These are phyloP conservation scores for Sporothrix humicola DNA, from an alignment of 2,329 filamentous ascomycete genomes.

Conservation along the genomic window DNA sequence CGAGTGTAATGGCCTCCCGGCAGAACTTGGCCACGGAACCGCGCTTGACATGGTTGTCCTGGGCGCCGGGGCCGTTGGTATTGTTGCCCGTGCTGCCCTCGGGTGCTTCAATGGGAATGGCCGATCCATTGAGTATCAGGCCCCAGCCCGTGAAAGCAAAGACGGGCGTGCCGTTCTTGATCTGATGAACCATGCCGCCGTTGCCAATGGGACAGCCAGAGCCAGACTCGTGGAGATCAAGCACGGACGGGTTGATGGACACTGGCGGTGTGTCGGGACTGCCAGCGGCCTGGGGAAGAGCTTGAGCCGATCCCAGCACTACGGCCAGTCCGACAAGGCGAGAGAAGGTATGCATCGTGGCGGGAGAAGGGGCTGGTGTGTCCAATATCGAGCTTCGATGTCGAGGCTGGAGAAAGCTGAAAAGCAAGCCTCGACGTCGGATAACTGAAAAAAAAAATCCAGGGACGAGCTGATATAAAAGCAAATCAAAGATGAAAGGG, in stretches of 20 bases:
- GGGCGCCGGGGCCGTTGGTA: slow-evolving; percentile 5
- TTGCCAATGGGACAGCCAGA: slow-evolving; percentile 40
- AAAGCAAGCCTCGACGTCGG: neutral
- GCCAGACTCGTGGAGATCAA: slow-evolving; percentile 38
- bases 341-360: neutral
- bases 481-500: neutral
- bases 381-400: neutral
- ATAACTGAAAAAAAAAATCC: neutral
- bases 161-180: slow-evolving; percentile 38
- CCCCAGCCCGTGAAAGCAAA: slow-evolving; percentile 39
- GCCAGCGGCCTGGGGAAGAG: neutral
- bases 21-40: slow-evolving; percentile 39
- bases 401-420: neutral
- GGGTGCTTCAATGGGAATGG: neutral
- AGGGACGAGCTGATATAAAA: neutral
- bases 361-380: neutral
- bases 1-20: slow-evolving; percentile 38
- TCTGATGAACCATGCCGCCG: slow-evolving; percentile 37
- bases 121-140: slow-evolving; percentile 33
- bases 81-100: slow-evolving; percentile 5
- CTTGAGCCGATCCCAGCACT: neutral
- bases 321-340: neutral
- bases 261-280: neutral
- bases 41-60: slow-evolving; percentile 29
- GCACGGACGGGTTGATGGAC: slow-evolving; percentile 40